Evolutionary conservation across 2,329 filamentous ascomycete genomes (phyloP), one percentile per base, ranked within the genome.

Genomic region (Botrytis squamosa): DNA sequence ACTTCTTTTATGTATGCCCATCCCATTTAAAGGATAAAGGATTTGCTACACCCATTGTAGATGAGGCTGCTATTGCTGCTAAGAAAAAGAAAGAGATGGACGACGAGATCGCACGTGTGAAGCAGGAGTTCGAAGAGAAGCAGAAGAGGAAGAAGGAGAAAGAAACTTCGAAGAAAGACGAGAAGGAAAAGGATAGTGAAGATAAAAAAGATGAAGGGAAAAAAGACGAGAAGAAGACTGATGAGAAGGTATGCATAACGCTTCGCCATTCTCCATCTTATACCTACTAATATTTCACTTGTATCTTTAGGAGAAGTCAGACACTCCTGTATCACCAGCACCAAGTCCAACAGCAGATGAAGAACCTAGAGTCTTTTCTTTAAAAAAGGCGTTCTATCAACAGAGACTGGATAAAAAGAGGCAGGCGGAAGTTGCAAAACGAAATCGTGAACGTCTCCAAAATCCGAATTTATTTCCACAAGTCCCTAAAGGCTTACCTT

Each of bases 1-100:
- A 97, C 81, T 97, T 94, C 83, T 98, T 99, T 85, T 98, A 97
- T 81, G 89, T 97, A 63, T 99, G 96, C 79, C 87, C 90, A 9
- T 86, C 88, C 46, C 96, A 99, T 82, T 85, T 98, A 14, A 93
- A 92, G 79, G 96, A 98, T 80, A 86, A 86, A 46, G 89, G 92
- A 59, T 98, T 98, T 82, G 95, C 93, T 80, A 85, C 87, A 79
- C 91, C 93, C 75, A 91, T 92, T 75, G 86, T 93, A 74, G 92
- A 95, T 79, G 88, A 90, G 70, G 91, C 88, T 76, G 85, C 91
- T 75, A 79, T 88, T 80, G 87, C 91, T 82, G 88, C 85, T 73
- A 85, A 84, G 78, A 84, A 84, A 76, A 91, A 90, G 80, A 88
- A 87, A 77, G 90, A 93, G 79, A 88, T 89, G 79, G 89, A 91